These are phyloP conservation scores for Metschnikowia borealis DNA, from an alignment of 805 yeast genomes.

Conservation along the genomic window DNA sequence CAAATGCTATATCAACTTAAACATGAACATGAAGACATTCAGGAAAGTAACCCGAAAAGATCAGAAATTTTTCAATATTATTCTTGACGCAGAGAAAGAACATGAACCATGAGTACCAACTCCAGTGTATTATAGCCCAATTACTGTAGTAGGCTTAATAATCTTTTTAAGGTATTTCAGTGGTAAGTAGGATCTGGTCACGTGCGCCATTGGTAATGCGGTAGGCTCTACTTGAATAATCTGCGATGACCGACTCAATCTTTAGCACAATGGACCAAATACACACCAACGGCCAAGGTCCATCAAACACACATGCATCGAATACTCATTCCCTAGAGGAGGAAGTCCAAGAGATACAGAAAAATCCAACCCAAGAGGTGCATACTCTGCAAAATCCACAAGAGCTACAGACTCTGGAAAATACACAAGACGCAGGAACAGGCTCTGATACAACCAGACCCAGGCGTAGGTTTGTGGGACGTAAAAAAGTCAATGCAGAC, in stretches of 20 bases:
- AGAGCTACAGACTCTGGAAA: not conserved
- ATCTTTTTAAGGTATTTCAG: no score
- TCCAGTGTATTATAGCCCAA: no score
- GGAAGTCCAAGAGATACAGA: not conserved
- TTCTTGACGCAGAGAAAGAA: no score
- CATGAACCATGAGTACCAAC: no score
- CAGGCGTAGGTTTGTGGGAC: conserved; percentile 60
- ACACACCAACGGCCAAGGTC: not conserved
- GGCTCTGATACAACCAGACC: conserved; percentile 21
- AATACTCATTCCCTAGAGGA: no score
- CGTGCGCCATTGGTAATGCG: not conserved
- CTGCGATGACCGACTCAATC: not conserved
- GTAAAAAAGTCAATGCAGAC: conserved; percentile 5
- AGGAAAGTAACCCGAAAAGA: no score
- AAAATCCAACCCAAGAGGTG: no score
- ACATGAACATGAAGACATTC: no score
- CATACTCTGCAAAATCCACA: no score
- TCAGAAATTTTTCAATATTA: no score
- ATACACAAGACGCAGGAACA: not conserved
- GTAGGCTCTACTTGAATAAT: not conserved
- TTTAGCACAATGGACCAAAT: not conserved
- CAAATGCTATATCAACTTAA: no score
- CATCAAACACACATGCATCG: not conserved
- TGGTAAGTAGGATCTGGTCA: not conserved
- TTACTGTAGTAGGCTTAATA: no score